Conservation (phyloP, 371 early-diverging fungal genomes). For the Mortierella sp. region DNA sequence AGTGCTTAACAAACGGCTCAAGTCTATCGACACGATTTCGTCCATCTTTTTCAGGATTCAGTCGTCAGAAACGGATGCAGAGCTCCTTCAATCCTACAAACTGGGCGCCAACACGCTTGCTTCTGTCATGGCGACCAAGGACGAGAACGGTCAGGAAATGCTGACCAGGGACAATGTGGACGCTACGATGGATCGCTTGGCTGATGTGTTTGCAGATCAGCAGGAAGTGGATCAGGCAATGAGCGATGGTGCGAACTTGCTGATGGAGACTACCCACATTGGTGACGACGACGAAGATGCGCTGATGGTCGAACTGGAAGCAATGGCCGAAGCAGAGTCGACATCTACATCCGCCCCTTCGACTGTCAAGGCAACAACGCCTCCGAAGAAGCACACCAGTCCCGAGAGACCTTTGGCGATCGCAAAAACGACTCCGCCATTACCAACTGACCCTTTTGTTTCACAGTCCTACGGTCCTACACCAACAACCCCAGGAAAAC, state of each 20-base stretch:
- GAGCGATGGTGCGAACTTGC: conserved; percentile 26
- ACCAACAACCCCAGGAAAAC: conserved; percentile 38
- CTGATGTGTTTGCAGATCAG: conserved; percentile 56
- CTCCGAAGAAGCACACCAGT: conserved; percentile 6
- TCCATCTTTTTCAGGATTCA: conserved; percentile 52
- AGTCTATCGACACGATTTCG: conserved; percentile 40
- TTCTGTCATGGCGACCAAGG: conserved; percentile 39
- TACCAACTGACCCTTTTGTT: conserved; percentile 11
- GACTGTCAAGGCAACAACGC: not conserved
- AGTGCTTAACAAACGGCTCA: conserved; percentile 43
- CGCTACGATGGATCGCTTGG: conserved; percentile 46
- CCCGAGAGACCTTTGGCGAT: conserved; percentile 8
- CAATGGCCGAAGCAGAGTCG: conserved; percentile 9
- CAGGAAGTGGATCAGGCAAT: conserved; percentile 48
- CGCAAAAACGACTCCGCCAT: conserved; percentile 26
- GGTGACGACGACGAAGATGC: conserved; percentile 42
- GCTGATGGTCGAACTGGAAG: conserved; percentile 46
- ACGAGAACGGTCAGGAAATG: conserved; percentile 25
- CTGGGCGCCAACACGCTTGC: conserved; percentile 46
- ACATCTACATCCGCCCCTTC: not conserved
- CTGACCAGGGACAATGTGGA: conserved; percentile 35
- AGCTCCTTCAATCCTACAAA: conserved; percentile 42
- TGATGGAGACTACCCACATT: conserved; percentile 17
- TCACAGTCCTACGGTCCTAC: conserved; percentile 12
- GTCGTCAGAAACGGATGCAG: conserved; percentile 47